Evolutionary conservation across 2,329 filamentous ascomycete genomes (phyloP).

Genomic region (Fusarium sp.): DNA sequence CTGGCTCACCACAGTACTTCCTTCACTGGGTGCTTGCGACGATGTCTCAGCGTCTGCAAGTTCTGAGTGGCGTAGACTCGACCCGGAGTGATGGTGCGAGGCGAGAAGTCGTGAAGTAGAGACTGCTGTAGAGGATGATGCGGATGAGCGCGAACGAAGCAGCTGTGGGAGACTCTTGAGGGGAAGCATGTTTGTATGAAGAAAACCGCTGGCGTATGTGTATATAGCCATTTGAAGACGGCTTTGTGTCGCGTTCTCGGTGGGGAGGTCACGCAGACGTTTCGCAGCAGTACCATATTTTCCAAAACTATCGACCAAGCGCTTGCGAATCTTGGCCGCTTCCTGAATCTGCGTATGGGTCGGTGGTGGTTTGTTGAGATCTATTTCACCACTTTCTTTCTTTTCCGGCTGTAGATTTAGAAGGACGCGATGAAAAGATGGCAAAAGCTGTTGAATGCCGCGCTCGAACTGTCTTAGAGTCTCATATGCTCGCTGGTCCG

Average conservation of each 20-base stretch:
- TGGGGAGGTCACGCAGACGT: constrained; percentile 82
- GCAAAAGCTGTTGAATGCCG: constrained; percentile 83
- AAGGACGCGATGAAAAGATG: constrained; percentile 84
- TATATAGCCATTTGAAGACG: constrained; percentile 85
- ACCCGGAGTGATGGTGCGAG: constrained; percentile 50
- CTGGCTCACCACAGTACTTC: constrained; percentile 64
- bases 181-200: constrained; percentile 91
- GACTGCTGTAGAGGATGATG: constrained; percentile 43
- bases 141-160: constrained; percentile 60
- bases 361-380: constrained; percentile 57
- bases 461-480: constrained; percentile 88
- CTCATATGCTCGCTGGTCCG: constrained; percentile 83
- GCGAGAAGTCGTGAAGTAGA: constrained; percentile 48
- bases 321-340: constrained; percentile 88
- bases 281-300: constrained; percentile 88
- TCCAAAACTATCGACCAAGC: constrained; percentile 87
- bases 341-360: constrained; percentile 79
- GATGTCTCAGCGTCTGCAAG: constrained; percentile 59
- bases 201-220: constrained; percentile 81
- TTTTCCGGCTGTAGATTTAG: constrained; percentile 72
- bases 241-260: constrained; percentile 76
- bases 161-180: constrained; percentile 79
- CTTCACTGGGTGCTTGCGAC: constrained; percentile 58
- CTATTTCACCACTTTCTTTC: constrained; percentile 51
- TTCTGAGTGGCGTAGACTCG: constrained; percentile 60